phyloP scores from a whole-genome alignment of 441 rosid species.

The Pelargonium australe region DNA sequence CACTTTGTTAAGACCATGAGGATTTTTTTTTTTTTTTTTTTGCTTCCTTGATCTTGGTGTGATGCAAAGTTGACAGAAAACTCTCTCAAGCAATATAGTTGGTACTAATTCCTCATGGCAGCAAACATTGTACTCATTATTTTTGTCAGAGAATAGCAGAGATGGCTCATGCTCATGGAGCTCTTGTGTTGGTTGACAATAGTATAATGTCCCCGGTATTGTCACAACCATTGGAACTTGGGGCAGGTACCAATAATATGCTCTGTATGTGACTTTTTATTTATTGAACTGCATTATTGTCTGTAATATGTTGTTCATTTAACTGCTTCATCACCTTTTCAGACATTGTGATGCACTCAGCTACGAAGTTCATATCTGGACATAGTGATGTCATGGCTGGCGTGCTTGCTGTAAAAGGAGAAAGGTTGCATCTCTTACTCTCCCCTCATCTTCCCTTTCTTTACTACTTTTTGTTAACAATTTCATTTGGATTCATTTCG shows the following conservation, averaged over 20 bases:
- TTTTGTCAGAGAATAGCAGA: constrained; percentile 62
- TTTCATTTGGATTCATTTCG: neutral
- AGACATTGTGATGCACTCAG: constrained; percentile 96
- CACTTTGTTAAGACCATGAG: too few relatives aligned
- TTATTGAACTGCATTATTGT: constrained; percentile 1
- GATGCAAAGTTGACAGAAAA: neutral
- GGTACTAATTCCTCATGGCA: too few relatives aligned
- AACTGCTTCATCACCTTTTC: constrained; percentile 22
- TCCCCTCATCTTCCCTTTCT: too few relatives aligned
- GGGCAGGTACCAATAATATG: constrained; percentile 52
- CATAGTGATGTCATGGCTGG: constrained; percentile 96
- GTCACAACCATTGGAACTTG: constrained; percentile 80
- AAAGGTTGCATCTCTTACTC: constrained; percentile 45
- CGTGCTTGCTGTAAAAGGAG: constrained; percentile 83
- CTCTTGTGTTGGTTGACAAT: constrained; percentile 82
- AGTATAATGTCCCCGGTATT: constrained; percentile 89
- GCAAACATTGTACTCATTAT: neutral
- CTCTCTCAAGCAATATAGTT: neutral
- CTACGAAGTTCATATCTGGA: constrained; percentile 88
- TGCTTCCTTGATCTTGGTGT: too few relatives aligned
- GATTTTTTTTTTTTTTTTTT: too few relatives aligned
- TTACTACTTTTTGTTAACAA: too few relatives aligned
- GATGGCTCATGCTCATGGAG: constrained; percentile 73
- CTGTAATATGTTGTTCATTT: constrained; percentile 7
- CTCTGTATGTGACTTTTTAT: constrained; percentile 1